Evolutionary conservation across 495 filamentous ascomycete species (phyloP), one percentile per base, ranked within the genome.

Genomic region (Pseudotulostoma volvatum): DNA sequence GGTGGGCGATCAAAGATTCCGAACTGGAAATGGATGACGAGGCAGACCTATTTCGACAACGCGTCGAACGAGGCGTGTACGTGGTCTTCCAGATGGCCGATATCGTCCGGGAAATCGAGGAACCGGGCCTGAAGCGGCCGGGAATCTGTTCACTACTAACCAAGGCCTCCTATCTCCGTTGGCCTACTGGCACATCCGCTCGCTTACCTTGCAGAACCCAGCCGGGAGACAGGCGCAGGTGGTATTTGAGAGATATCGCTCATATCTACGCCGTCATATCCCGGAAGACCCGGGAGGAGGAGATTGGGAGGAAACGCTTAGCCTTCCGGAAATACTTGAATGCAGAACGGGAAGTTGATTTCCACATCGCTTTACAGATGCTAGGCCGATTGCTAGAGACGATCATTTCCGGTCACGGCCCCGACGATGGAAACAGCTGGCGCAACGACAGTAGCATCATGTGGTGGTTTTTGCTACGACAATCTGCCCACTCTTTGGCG

Each of bases 71-170:
- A 7, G 53, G 53, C 4, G 31, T 56, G 9, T 48, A 49, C 28
- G 53, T 54, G 18, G 44, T 54, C 23, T 56, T 56, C 20, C 53
- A 56, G 34, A 54, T 56, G 48, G 38, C 51, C 8, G 53, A 56
- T 31, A 54, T 54, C 31, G 47, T 47, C n/a, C 45, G 42, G 2
- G 44, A 46, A 8, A 38, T 37, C 2, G 44, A 51, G 18, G 35
- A 39, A 36, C 51, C 47, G 9, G 38, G 30, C 4, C 38, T 44
- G 17, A 41, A 43, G 25, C 39, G 37, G 13, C 20, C 45, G 9
- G 34, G 33, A 7, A n/a, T n/a, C n/a, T n/a, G n/a, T n/a, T n/a
- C n/a, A n/a, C n/a, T n/a, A n/a, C n/a, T n/a, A n/a, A n/a, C n/a
- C n/a, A n/a, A n/a, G n/a, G n/a, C n/a, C n/a, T n/a, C n/a, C n/a